Evolutionary conservation across 441 rosid genomes (phyloP).

Genomic region (Erodium texanum): DNA sequence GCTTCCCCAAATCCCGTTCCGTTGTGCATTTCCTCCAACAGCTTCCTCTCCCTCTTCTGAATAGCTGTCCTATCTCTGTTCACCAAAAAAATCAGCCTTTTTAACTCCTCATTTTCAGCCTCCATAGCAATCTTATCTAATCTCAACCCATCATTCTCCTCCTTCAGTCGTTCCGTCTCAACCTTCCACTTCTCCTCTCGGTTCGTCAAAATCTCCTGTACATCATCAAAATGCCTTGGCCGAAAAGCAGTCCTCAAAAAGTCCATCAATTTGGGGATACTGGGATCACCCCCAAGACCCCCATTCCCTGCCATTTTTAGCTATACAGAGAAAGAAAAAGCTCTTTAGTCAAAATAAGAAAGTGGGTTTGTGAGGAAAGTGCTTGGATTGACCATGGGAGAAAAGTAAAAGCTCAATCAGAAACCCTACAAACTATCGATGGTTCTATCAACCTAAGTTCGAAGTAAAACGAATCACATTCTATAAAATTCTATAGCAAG

Average conservation of each 20-base stretch:
- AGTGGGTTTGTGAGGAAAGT: background rate
- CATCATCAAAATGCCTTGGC: background rate
- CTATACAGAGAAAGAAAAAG: background rate
- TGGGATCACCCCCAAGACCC: background rate
- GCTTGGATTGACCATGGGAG: background rate
- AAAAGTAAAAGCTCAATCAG: background rate
- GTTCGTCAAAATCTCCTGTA: background rate
- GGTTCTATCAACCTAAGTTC: background rate
- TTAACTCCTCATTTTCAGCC: background rate
- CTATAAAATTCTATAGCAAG: background rate
- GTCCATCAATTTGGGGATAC: background rate
- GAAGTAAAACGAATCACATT: background rate
- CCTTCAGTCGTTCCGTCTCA: background rate
- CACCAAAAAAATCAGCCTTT: background rate
- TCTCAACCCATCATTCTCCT: background rate
- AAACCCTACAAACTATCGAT: background rate
- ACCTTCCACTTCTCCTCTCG: background rate
- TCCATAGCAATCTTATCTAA: background rate
- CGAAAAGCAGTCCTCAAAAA: background rate
- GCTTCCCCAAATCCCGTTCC: background rate
- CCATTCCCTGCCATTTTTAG: background rate
- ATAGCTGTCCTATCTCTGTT: background rate
- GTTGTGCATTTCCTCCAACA: background rate
- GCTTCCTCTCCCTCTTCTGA: background rate
- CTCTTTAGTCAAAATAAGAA: background rate